Conservation (phyloP, 192 early-diverging fungal genomes). For the Backusella liffmaniae region DNA sequence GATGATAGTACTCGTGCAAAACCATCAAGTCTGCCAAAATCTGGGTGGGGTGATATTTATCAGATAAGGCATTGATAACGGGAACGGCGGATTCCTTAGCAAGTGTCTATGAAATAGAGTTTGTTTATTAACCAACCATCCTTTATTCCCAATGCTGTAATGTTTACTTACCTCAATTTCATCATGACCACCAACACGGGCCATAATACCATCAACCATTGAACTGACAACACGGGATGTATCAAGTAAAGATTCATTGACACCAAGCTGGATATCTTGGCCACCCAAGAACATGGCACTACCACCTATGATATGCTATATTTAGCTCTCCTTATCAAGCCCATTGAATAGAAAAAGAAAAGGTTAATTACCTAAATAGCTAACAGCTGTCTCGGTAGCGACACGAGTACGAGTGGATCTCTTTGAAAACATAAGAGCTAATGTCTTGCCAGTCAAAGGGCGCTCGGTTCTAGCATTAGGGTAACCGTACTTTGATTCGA, state of each 20-base stretch:
- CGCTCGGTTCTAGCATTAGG: slow-evolving; percentile 36
- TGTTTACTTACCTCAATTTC: slow-evolving; percentile 73
- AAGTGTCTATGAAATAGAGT: slow-evolving; percentile 54
- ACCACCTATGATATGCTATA: slow-evolving; percentile 60
- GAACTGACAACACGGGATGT: slow-evolving; percentile 88
- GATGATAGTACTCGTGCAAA: slow-evolving; percentile 76
- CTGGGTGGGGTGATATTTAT: slow-evolving; percentile 96
- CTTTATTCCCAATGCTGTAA: background rate
- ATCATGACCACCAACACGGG: slow-evolving; percentile 84
- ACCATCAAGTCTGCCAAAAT: slow-evolving; percentile 96
- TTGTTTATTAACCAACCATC: background rate
- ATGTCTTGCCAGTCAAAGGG: slow-evolving; percentile 79
- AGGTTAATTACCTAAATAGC: slow-evolving; percentile 61
- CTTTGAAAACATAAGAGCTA: slow-evolving; percentile 95
- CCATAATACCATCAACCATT: slow-evolving; percentile 97
- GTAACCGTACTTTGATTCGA: slow-evolving; percentile 55
- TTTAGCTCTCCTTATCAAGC: background rate
- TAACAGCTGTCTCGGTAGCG: slow-evolving; percentile 87
- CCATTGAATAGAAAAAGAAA: background rate
- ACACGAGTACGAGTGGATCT: slow-evolving; percentile 95
- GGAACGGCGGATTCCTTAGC: slow-evolving; percentile 88
- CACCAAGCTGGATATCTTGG: slow-evolving; percentile 95
- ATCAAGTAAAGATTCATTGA: slow-evolving; percentile 91
- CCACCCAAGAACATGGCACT: slow-evolving; percentile 94
- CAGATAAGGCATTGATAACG: slow-evolving; percentile 94